Conservation (phyloP, 2,329 filamentous ascomycete species). For the Fusarium hostae region DNA sequence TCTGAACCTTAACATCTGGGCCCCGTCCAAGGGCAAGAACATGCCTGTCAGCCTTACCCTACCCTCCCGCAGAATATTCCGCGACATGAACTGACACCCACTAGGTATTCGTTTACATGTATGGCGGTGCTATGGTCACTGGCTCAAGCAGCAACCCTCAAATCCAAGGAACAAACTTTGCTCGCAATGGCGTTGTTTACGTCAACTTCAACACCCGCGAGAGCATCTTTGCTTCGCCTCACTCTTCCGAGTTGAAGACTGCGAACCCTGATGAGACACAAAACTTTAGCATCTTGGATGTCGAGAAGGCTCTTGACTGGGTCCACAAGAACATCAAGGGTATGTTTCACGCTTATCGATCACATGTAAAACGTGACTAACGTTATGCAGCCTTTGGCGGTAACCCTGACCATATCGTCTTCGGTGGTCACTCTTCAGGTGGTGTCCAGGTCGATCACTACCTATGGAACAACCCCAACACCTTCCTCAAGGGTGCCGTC, state of each 20-base stretch:
- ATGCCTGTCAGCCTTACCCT: conserved; percentile 42
- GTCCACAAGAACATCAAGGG: conserved; percentile 39
- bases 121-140: conserved; percentile 49
- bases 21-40: conserved; percentile 39
- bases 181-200: conserved; percentile 51
- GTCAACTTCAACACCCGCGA: conserved; percentile 55
- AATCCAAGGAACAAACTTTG: conserved; percentile 51
- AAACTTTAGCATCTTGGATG: conserved; percentile 43
- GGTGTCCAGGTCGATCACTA: conserved; percentile 55
- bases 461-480: conserved; percentile 54
- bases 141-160: conserved; percentile 54
- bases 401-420: conserved; percentile 57
- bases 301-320: conserved; percentile 44
- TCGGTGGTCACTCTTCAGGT: conserved; percentile 55
- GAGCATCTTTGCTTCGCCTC: conserved; percentile 58
- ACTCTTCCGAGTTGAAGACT: conserved; percentile 51
- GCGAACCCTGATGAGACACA: conserved; percentile 32
- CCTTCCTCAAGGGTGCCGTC: conserved; percentile 52
- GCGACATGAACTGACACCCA: neutral
- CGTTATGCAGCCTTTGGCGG: conserved; percentile 53
- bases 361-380: neutral
- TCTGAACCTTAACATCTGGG: conserved; percentile 56
- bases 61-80: neutral
- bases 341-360: neutral
- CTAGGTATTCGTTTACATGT: conserved; percentile 54